phyloP scores from a whole-genome alignment of 805 yeast genomes.

The Metschnikowia sp. region DNA sequence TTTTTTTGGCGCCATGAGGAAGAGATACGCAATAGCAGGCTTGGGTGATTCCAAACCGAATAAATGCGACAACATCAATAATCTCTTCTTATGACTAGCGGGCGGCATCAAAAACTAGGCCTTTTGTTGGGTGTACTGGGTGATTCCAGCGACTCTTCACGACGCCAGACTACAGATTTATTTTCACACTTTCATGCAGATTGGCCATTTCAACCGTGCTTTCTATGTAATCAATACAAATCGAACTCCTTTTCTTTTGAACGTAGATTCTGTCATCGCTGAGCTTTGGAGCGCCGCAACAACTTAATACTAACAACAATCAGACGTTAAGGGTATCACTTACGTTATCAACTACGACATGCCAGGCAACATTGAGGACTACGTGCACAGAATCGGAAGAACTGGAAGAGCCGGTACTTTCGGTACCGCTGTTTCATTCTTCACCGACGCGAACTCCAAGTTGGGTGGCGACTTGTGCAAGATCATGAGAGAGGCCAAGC shows the following conservation, averaged over 20 bases:
- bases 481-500: slow-evolving; percentile 94
- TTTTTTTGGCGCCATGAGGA: slow-evolving; percentile 12
- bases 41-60: slow-evolving; percentile 1
- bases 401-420: slow-evolving; percentile 98
- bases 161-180: slow-evolving; percentile 5
- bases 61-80: background rate
- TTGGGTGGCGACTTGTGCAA: slow-evolving; percentile 87
- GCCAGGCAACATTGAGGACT: slow-evolving; percentile 98
- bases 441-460: slow-evolving; percentile 82
- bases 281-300: slow-evolving; percentile 1
- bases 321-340: slow-evolving; percentile 97
- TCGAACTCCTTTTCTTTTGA: slow-evolving; percentile 20
- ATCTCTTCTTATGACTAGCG: slow-evolving; percentile 10
- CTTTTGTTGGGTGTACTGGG: slow-evolving; percentile 2
- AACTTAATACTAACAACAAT: slow-evolving; percentile 28
- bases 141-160: slow-evolving; percentile 5
- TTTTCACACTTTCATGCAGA: slow-evolving; percentile 11
- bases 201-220: slow-evolving; percentile 14
- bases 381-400: slow-evolving; percentile 98
- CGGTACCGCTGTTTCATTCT: slow-evolving; percentile 94
- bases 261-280: slow-evolving; percentile 13
- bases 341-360: slow-evolving; percentile 92
- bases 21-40: background rate
- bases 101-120: slow-evolving; percentile 4
- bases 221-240: slow-evolving; percentile 21